Percentiles rank a stretch among this genome's conserved stretches.
Evolutionary conservation across 108 stramenopile genomes (phyloP).

Genomic region (Cyclotella kingstonii): DNA sequence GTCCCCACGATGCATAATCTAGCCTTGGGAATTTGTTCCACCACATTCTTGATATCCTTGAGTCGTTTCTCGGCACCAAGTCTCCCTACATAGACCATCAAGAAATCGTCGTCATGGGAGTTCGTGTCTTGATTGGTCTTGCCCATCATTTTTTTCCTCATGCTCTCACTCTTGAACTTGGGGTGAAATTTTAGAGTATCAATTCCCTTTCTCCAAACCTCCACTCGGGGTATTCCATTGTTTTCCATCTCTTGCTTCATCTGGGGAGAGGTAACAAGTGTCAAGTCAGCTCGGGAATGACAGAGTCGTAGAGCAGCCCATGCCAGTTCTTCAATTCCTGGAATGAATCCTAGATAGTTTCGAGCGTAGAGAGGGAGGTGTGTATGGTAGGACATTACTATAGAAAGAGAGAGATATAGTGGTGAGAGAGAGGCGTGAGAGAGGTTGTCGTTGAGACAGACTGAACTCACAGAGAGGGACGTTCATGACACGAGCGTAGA

Average conservation of each 20-base stretch:
- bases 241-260: slow-evolving; percentile 77
- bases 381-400: slow-evolving; percentile 92
- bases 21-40: slow-evolving; percentile 72
- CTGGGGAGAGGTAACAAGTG: slow-evolving; percentile 91
- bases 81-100: slow-evolving; percentile 90
- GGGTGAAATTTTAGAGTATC: slow-evolving; percentile 93
- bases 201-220: slow-evolving; percentile 94
- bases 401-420: neutral
- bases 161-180: slow-evolving; percentile 56
- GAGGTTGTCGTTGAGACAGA: neutral
- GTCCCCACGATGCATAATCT: slow-evolving; percentile 61
- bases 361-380: slow-evolving; percentile 89
- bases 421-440: neutral
- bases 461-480: slow-evolving; percentile 54
- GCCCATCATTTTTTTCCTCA: slow-evolving; percentile 68
- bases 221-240: slow-evolving; percentile 89
- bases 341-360: slow-evolving; percentile 83
- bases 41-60: slow-evolving; percentile 66
- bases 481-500: slow-evolving; percentile 82
- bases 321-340: slow-evolving; percentile 70
- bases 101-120: slow-evolving; percentile 80
- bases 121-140: slow-evolving; percentile 28
- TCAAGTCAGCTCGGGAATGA: slow-evolving; percentile 90
- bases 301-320: slow-evolving; percentile 75
- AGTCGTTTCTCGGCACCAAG: slow-evolving; percentile 86